A percentile compares a stretch with the other conserved stretches of the same genome.
These are phyloP conservation scores for Entomortierella parvispora DNA, from an alignment of 192 early-diverging fungal species.

Conservation along the genomic window DNA sequence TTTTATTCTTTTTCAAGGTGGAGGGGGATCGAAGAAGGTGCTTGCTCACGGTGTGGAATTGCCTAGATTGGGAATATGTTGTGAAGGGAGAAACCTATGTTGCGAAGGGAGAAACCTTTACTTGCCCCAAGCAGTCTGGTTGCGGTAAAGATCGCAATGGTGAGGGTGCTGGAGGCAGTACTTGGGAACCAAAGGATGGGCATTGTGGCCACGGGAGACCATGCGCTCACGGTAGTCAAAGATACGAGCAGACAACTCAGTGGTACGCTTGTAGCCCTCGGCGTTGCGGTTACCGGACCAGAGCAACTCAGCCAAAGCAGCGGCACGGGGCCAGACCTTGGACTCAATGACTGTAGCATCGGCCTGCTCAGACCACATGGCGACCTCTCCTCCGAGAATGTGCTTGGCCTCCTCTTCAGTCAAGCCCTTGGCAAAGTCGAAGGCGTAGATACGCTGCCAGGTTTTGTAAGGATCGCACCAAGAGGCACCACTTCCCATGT, in stretches of 20 bases:
- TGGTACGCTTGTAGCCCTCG: slow-evolving; percentile 46
- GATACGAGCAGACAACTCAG: slow-evolving; percentile 59
- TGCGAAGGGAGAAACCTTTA: no score
- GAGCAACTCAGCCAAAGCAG: slow-evolving; percentile 72
- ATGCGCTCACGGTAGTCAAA: slow-evolving; percentile 76
- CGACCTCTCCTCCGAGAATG: slow-evolving; percentile 75
- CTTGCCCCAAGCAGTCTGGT: slow-evolving; percentile 52
- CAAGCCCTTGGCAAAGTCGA: slow-evolving; percentile 69
- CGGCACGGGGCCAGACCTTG: slow-evolving; percentile 76
- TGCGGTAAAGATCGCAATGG: slow-evolving; percentile 43
- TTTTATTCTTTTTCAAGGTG: no score
- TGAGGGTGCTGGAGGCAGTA: slow-evolving; percentile 53
- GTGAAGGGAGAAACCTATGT: no score
- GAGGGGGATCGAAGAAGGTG: no score
- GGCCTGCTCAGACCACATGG: slow-evolving; percentile 77
- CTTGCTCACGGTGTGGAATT: no score
- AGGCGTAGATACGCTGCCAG: slow-evolving; percentile 79
- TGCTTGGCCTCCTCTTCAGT: slow-evolving; percentile 60
- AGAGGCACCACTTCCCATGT: slow-evolving; percentile 59
- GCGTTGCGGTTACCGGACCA: slow-evolving; percentile 75
- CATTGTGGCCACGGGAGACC: slow-evolving; percentile 69
- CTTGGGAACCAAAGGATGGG: slow-evolving; percentile 66
- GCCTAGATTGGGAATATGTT: no score
- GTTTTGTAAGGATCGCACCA: slow-evolving; percentile 84
- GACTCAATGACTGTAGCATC: slow-evolving; percentile 66